Conservation (phyloP, 768 basidiomycete species). For the Termitomyces sp. region DNA sequence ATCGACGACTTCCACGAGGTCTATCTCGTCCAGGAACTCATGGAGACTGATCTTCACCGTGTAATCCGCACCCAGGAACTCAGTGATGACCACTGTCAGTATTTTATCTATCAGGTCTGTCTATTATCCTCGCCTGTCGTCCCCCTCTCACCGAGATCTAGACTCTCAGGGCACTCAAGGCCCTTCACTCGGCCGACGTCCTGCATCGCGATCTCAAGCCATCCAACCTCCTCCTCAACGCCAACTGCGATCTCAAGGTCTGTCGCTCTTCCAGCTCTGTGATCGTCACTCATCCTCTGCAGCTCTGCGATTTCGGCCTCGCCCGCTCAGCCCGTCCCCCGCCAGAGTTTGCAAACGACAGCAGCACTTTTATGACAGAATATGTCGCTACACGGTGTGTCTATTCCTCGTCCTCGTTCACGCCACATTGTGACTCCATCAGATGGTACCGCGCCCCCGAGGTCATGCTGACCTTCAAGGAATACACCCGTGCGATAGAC, state of each 20-base stretch:
- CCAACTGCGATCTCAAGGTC: conserved; percentile 95
- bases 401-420: neutral
- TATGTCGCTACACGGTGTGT: conserved; percentile 88
- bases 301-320: conserved; percentile 87
- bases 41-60: conserved; percentile 94
- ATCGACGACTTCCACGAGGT: conserved; percentile 85
- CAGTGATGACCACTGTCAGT: conserved; percentile 94
- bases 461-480: conserved; percentile 97
- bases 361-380: conserved; percentile 84
- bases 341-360: conserved; percentile 68
- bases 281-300: neutral
- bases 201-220: conserved; percentile 96
- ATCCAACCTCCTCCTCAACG: conserved; percentile 91
- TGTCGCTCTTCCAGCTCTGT: conserved; percentile 13
- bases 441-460: conserved; percentile 98
- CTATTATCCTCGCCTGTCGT: neutral
- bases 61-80: conserved; percentile 94
- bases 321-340: conserved; percentile 75
- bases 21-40: conserved; percentile 58
- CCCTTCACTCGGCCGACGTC: conserved; percentile 91
- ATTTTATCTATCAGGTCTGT: conserved; percentile 91
- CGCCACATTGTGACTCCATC: neutral
- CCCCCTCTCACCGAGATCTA: conserved; percentile 20
- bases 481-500: conserved; percentile 87
- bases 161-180: conserved; percentile 91